Percentiles rank a stretch among this genome's conserved stretches.
Evolutionary conservation across 768 basidiomycete genomes (phyloP).

Genomic region (Wakefieldia striispora): DNA sequence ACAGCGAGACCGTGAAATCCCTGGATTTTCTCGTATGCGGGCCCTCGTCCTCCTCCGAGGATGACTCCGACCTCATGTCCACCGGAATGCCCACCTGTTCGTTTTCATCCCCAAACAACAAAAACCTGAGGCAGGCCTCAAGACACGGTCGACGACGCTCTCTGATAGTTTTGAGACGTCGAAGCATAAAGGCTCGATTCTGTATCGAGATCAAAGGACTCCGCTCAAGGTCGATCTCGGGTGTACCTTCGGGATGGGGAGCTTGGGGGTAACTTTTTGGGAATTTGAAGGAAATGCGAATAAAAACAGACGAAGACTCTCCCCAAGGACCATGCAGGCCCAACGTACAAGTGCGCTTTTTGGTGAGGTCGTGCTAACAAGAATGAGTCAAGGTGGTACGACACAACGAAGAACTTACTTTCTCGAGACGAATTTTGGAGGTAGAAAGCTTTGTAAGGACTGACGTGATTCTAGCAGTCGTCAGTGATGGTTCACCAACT

Average conservation of each 20-base stretch:
- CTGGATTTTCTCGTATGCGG: conserved; percentile 38
- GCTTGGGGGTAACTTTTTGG: conserved; percentile 77
- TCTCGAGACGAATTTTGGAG: conserved; percentile 81
- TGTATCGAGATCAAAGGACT: conserved; percentile 77
- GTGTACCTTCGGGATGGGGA: conserved; percentile 59
- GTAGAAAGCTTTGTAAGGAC: conserved; percentile 65
- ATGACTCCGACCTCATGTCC: conserved; percentile 56
- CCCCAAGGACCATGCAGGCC: conserved; percentile 92
- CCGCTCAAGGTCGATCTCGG: conserved; percentile 79
- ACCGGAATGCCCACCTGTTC: conserved; percentile 40
- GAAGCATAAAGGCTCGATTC: conserved; percentile 75
- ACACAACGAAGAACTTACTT: conserved; percentile 43
- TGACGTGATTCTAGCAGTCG: conserved; percentile 57
- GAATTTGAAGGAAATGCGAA: conserved; percentile 87
- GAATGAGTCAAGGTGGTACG: conserved; percentile 1
- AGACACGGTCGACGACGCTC: conserved; percentile 79
- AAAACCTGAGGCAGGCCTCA: conserved; percentile 77
- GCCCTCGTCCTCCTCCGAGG: conserved; percentile 66
- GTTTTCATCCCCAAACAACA: conserved; percentile 69
- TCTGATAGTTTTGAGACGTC: conserved; percentile 69
- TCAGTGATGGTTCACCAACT: background rate
- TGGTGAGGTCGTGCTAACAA: conserved; percentile 60
- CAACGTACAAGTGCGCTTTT: conserved; percentile 78
- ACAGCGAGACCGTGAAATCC: conserved; percentile 51
- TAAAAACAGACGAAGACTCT: conserved; percentile 78